A percentile compares a stretch with the other conserved stretches of the same genome.
phyloP scores from a whole-genome alignment of 23 red algal species.

The Agarophyton chilense region DNA sequence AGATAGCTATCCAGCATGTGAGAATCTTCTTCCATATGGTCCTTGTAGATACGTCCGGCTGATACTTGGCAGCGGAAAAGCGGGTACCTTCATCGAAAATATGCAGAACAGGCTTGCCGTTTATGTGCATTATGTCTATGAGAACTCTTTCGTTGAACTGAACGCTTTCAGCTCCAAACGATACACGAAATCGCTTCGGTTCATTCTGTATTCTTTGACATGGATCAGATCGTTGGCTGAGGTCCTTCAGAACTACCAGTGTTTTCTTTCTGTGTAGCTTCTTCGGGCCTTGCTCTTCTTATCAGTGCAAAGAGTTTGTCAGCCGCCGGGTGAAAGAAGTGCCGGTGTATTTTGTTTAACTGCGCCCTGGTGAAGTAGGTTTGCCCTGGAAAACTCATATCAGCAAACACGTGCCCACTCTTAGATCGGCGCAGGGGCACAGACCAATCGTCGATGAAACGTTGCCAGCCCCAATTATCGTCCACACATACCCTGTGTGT shows the following conservation, averaged over 20 bases:
- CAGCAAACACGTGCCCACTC: slow-evolving; percentile 19
- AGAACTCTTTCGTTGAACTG: slow-evolving; percentile 34
- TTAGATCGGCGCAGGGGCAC: background rate
- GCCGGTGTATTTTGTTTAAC: slow-evolving; percentile 28
- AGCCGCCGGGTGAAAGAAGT: slow-evolving; percentile 52
- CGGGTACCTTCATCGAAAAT: slow-evolving; percentile 29
- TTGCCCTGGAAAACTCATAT: background rate
- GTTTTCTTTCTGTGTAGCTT: slow-evolving; percentile 20
- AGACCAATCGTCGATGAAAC: slow-evolving; percentile 35
- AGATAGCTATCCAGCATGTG: no score
- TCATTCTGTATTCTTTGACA: slow-evolving; percentile 51
- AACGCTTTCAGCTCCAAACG: slow-evolving; percentile 17
- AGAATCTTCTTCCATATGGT: no score
- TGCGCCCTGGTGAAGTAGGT: slow-evolving; percentile 29
- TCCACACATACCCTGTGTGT: background rate
- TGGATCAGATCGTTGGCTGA: slow-evolving; percentile 33
- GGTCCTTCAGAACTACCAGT: slow-evolving; percentile 10
- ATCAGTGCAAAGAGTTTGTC: slow-evolving; percentile 23
- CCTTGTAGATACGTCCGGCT: no score
- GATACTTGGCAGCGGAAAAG: no score
- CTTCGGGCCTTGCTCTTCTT: slow-evolving; percentile 19
- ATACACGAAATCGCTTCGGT: slow-evolving; percentile 22
- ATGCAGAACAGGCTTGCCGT: slow-evolving; percentile 37
- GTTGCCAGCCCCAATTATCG: background rate
- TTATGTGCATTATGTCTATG: slow-evolving; percentile 54